Evolutionary conservation across 805 yeast species (phyloP).

Genomic region (Candida taoyuanica): DNA sequence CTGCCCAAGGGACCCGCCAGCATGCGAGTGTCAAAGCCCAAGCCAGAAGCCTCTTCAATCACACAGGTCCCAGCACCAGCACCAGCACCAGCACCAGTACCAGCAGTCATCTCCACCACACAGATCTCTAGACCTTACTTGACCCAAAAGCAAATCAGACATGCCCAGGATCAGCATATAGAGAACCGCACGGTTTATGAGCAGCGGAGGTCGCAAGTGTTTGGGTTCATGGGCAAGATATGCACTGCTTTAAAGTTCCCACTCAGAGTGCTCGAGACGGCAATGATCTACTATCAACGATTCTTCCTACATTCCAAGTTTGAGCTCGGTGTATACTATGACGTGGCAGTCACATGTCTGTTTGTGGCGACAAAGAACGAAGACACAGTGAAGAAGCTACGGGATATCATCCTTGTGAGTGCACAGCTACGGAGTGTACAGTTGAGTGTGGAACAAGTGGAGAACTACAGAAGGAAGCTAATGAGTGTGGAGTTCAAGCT

Average conservation of each 20-base stretch:
- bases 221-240: conserved; percentile 49
- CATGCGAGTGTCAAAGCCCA: no score
- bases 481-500: conserved; percentile 64
- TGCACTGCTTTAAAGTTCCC: conserved; percentile 60
- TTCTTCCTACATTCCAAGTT: conserved; percentile 62
- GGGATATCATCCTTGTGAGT: conserved; percentile 49
- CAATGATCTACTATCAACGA: conserved; percentile 71
- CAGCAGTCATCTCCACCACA: conserved; percentile 19
- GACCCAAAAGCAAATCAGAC: conserved; percentile 47
- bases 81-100: not conserved
- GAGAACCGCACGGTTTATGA: conserved; percentile 45
- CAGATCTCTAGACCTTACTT: conserved; percentile 60
- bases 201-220: conserved; percentile 49
- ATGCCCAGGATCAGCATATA: conserved; percentile 48
- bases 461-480: conserved; percentile 51
- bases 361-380: conserved; percentile 74
- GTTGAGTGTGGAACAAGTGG: conserved; percentile 35
- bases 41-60: not conserved
- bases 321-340: conserved; percentile 47
- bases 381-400: conserved; percentile 74
- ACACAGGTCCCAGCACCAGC: not conserved
- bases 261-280: conserved; percentile 58
- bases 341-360: conserved; percentile 65
- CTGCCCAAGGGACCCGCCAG: no score
- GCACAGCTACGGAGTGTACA: conserved; percentile 30